Evolutionary conservation across 169 alveolate species (phyloP), one percentile per base, ranked within the genome.

Genomic region (Plasmodium cynomolgi): DNA sequence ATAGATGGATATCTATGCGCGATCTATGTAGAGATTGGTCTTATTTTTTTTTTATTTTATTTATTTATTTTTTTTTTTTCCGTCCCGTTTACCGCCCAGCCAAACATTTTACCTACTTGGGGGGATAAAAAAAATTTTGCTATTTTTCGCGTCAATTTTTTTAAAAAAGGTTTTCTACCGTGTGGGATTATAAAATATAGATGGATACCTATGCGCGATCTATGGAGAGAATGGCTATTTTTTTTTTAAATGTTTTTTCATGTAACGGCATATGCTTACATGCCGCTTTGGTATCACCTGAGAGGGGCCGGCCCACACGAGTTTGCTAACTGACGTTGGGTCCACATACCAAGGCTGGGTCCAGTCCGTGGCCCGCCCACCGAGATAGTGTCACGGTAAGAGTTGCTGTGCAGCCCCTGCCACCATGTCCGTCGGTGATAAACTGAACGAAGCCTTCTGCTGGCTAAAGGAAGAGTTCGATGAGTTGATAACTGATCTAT

Each of bases 401-500:
- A 15, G 4, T 13, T 2, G 58, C n/a, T 11, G 58, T n/a, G n/a
- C 58, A 47, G 58, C 58, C n/a, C n/a, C n/a, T 11, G 58, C 58
- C 37, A 68, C 41, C 39, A 85, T 85, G 93, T 31, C 75, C 20
- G 79, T 85, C 1, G 68, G 85, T 2, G 84, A 77, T 31, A 85
- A 85, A 54, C 34, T 85, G 20, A 85, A 85, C 39, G 93, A 85
- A 34, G 84, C 84, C 8, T 56, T 85, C 62, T 85, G 79, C 20
- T 85, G 93, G 93, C 37, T 77, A 6, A 85, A 73, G 68, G 93
- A 85, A 75, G 93, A 85, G 26, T 77, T 85, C 20, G 58, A 74
- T 13, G 93, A 68, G 9, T 50, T 85, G 56, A 11, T 85, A 15
- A 85, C 34, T 1, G 93, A 85, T 31, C 26, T 85, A 3, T 84